These are phyloP conservation scores for Thecaphora frezii DNA, from an alignment of 1,284 basidiomycete species.

Conservation along the genomic window DNA sequence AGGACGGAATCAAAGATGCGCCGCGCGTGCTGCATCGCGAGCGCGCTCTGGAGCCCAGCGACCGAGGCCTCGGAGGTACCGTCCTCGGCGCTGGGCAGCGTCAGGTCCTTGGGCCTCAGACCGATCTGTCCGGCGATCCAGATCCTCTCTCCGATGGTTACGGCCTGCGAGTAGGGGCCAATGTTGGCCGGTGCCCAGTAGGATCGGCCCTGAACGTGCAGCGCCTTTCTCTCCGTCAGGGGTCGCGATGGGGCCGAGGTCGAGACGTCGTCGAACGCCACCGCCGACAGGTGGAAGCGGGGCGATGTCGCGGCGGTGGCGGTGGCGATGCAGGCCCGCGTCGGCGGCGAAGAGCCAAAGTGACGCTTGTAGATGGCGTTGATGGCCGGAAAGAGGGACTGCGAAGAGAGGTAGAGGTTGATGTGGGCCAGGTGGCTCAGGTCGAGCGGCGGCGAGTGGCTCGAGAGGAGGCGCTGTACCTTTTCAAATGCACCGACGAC, in stretches of 20 bases:
- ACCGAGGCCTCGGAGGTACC: conserved; percentile 10
- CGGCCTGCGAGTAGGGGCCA: conserved; percentile 93
- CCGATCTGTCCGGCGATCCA: conserved; percentile 95
- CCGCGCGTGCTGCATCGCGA: conserved; percentile 78
- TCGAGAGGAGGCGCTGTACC: conserved; percentile 1
- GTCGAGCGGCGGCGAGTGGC: conserved; percentile 1
- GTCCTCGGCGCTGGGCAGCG: conserved; percentile 63
- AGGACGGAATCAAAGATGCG: conserved; percentile 65
- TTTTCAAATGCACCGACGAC: conserved; percentile 3
- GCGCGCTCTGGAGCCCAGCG: conserved; percentile 69
- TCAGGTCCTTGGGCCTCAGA: conserved; percentile 73
- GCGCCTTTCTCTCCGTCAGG: conserved; percentile 61
- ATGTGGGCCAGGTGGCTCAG: conserved; percentile 71
- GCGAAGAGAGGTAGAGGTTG: conserved; percentile 74
- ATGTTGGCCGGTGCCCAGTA: conserved; percentile 99
- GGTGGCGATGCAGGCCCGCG: conserved; percentile 86
- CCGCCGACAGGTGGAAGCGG: conserved; percentile 3
- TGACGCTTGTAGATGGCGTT: conserved; percentile 70
- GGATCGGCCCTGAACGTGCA: conserved; percentile 92
- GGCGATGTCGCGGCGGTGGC: conserved; percentile 58
- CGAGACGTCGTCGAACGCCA: conserved; percentile 13
- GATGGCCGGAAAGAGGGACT: conserved; percentile 32
- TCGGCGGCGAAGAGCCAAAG: conserved; percentile 88
- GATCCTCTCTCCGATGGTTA: conserved; percentile 73
- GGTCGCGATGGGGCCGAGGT: conserved; percentile 4